Conservation (phyloP, 2,329 filamentous ascomycete species). For the Dactylonectria estremocensis region DNA sequence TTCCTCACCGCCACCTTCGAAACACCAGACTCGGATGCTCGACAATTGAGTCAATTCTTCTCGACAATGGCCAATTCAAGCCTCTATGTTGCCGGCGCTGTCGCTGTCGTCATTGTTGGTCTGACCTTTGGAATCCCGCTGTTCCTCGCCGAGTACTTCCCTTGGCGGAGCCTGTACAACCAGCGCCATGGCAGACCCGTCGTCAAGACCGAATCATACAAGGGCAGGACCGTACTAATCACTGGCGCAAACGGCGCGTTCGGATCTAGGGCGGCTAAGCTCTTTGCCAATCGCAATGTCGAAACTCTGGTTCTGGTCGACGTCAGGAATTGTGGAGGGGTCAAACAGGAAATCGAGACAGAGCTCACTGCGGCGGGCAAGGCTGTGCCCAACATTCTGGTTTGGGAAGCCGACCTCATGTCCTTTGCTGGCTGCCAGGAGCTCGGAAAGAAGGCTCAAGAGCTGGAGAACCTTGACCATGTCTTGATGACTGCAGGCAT, state of each 20-base stretch:
- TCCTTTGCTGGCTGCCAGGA: slow-evolving; percentile 53
- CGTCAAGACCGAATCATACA: slow-evolving; percentile 54
- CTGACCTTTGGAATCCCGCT: slow-evolving; percentile 51
- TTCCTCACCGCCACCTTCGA: slow-evolving; percentile 24
- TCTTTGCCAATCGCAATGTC: slow-evolving; percentile 54
- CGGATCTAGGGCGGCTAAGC: slow-evolving; percentile 54
- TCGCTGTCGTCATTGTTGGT: slow-evolving; percentile 34
- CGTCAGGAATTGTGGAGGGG: slow-evolving; percentile 50
- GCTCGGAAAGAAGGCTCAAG: slow-evolving; percentile 47
- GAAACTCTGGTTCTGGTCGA: slow-evolving; percentile 56
- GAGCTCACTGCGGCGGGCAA: slow-evolving; percentile 47
- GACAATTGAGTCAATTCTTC: background rate
- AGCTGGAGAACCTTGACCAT: slow-evolving; percentile 52
- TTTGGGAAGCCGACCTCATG: slow-evolving; percentile 57
- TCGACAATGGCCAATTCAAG: slow-evolving; percentile 36
- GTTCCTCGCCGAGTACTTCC: slow-evolving; percentile 55
- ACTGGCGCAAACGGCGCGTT: slow-evolving; percentile 56
- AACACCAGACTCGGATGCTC: slow-evolving; percentile 6
- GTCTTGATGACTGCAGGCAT: slow-evolving; percentile 56
- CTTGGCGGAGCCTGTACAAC: slow-evolving; percentile 50
- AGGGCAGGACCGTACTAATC: slow-evolving; percentile 54
- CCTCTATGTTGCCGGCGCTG: slow-evolving; percentile 26
- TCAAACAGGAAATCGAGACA: slow-evolving; percentile 54
- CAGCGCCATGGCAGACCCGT: slow-evolving; percentile 54
- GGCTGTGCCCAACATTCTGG: slow-evolving; percentile 50